Conservation (phyloP, 2,329 filamentous ascomycete genomes). For the Plectosphaerella cucumerina region DNA sequence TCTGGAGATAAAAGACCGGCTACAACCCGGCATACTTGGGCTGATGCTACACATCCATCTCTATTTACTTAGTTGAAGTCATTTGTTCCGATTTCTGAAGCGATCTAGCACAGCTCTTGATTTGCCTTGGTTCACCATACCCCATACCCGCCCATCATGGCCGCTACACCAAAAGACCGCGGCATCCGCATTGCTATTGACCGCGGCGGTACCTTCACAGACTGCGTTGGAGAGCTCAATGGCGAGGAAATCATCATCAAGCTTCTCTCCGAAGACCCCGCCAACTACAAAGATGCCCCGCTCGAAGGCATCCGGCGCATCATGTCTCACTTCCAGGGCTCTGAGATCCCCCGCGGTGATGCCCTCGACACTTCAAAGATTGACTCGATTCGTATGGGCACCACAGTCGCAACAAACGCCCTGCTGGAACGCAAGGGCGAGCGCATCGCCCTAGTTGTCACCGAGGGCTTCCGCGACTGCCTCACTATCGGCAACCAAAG, state of each 20-base stretch:
- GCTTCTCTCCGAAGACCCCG: conserved; percentile 83
- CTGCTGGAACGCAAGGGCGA: conserved; percentile 87
- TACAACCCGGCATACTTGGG: too few relatives aligned
- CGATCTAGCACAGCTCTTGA: too few relatives aligned
- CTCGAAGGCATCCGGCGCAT: conserved; percentile 87
- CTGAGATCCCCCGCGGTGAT: conserved; percentile 75
- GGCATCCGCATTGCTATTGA: conserved; percentile 74
- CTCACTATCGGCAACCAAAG: conserved; percentile 88
- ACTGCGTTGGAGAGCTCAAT: conserved; percentile 81
- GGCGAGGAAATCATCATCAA: conserved; percentile 81
- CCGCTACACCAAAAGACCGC: conserved; percentile 22
- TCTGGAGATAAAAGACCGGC: too few relatives aligned
- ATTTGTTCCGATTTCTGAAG: too few relatives aligned
- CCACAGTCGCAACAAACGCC: conserved; percentile 90
- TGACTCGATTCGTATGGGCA: conserved; percentile 92
- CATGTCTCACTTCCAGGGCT: conserved; percentile 69
- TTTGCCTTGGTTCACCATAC: too few relatives aligned
- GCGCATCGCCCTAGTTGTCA: conserved; percentile 81
- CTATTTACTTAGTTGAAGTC: too few relatives aligned
- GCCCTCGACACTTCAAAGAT: conserved; percentile 78
- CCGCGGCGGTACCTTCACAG: conserved; percentile 87
- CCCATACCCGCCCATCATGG: too few relatives aligned
- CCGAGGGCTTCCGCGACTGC: conserved; percentile 83
- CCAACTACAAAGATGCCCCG: conserved; percentile 87
- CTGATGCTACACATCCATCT: too few relatives aligned